Conservation (phyloP, 805 yeast genomes). For the Starmerella stellata region DNA sequence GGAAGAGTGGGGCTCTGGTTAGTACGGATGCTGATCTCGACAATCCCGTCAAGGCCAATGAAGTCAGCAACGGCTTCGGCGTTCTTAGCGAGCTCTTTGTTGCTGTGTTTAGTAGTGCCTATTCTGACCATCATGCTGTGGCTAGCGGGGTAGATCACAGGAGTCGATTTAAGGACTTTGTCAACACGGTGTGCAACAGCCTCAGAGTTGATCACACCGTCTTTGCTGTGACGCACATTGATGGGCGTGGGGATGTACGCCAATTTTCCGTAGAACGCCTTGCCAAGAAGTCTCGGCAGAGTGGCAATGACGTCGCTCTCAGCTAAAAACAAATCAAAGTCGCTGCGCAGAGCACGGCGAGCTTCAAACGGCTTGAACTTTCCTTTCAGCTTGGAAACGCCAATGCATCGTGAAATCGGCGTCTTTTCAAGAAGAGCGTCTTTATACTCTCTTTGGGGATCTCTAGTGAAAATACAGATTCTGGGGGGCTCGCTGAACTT, state of each 20-base stretch:
- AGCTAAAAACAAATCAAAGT: constrained; percentile 60
- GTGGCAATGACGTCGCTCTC: constrained; percentile 69
- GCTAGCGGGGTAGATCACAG: constrained; percentile 55
- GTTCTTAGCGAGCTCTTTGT: constrained; percentile 41
- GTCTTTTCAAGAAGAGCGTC: constrained; percentile 20
- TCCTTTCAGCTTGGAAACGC: constrained; percentile 60
- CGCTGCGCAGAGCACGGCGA: constrained; percentile 50
- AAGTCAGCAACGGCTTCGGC: constrained; percentile 34
- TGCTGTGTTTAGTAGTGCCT: constrained; percentile 36
- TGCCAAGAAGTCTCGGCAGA: constrained; percentile 71
- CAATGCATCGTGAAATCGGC: constrained; percentile 33
- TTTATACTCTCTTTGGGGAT: constrained; percentile 32
- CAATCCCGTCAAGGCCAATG: constrained; percentile 25
- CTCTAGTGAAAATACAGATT: constrained; percentile 54
- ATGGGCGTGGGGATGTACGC: constrained; percentile 50
- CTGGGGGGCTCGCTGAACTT: constrained; percentile 29
- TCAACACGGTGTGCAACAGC: constrained; percentile 42
- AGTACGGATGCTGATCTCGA: constrained; percentile 45
- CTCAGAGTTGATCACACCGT: constrained; percentile 29
- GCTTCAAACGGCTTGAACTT: constrained; percentile 79
- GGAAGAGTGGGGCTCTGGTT: constrained; percentile 69
- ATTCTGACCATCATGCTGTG: constrained; percentile 45
- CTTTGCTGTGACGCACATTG: constrained; percentile 15
- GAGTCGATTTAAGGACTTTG: constrained; percentile 40
- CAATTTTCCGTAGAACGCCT: constrained; percentile 50